A percentile compares a stretch with the other conserved stretches of the same genome.
phyloP scores from a whole-genome alignment of 176 grass and related monocot species.

The Phoenix roebelenii region DNA sequence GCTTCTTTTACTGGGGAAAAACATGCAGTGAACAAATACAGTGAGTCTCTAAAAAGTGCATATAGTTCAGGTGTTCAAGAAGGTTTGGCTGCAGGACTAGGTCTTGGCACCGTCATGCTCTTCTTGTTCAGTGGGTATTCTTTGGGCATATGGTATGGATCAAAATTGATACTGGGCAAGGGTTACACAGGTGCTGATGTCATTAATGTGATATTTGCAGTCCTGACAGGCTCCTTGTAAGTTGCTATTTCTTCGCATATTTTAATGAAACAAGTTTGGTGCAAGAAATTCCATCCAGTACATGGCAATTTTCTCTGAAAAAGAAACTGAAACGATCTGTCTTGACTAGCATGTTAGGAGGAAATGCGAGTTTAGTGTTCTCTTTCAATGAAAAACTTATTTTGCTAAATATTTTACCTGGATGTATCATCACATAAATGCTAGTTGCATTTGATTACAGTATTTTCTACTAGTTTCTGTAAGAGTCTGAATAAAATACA shows the following conservation, averaged over 20 bases:
- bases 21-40: slow-evolving; percentile 73
- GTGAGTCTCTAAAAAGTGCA: slow-evolving; percentile 54
- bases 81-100: slow-evolving; percentile 69
- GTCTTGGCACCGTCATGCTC: slow-evolving; percentile 83
- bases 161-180: slow-evolving; percentile 80
- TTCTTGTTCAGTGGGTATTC: slow-evolving; percentile 96
- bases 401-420: no score
- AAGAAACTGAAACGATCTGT: no score
- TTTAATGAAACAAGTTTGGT: background rate
- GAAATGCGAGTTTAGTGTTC: no score
- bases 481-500: no score
- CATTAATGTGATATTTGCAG: slow-evolving; percentile 97
- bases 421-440: no score
- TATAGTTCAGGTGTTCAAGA: slow-evolving; percentile 79
- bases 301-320: no score
- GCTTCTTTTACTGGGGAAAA: slow-evolving; percentile 97
- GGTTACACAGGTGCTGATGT: slow-evolving; percentile 79
- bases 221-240: slow-evolving; percentile 97
- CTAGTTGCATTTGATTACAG: no score
- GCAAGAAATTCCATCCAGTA: no score
- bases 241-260: slow-evolving; percentile 19
- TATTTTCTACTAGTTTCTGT: no score
- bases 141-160: slow-evolving; percentile 91
- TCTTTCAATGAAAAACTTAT: no score
- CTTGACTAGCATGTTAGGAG: no score